Evolutionary conservation across 2,329 filamentous ascomycete species (phyloP).

Genomic region (Xylaria sp.): DNA sequence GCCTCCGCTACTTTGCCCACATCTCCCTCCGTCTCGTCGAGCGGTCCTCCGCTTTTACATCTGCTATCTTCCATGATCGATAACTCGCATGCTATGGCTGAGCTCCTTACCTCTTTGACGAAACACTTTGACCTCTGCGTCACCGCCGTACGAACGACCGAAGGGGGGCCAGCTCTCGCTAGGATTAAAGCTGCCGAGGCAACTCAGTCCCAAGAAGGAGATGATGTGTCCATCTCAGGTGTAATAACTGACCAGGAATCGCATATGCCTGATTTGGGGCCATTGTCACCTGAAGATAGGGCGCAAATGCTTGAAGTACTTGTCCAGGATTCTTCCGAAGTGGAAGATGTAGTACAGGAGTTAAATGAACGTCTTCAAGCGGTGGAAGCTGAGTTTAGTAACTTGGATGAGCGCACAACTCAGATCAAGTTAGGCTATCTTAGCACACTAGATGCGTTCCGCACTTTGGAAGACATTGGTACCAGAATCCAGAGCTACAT

Average conservation of each 20-base stretch:
- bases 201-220: slow-evolving; percentile 58
- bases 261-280: slow-evolving; percentile 66
- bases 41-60: slow-evolving; percentile 58
- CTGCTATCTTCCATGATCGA: slow-evolving; percentile 72
- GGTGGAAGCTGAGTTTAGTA: slow-evolving; percentile 77
- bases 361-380: slow-evolving; percentile 79
- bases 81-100: slow-evolving; percentile 84
- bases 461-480: slow-evolving; percentile 74
- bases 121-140: slow-evolving; percentile 94
- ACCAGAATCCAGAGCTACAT: slow-evolving; percentile 72
- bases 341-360: slow-evolving; percentile 73
- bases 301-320: slow-evolving; percentile 86
- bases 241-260: slow-evolving; percentile 69
- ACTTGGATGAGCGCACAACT: slow-evolving; percentile 71
- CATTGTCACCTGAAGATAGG: slow-evolving; percentile 79
- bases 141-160: slow-evolving; percentile 88
- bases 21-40: slow-evolving; percentile 51
- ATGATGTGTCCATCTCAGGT: slow-evolving; percentile 71
- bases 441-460: slow-evolving; percentile 70
- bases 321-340: slow-evolving; percentile 73
- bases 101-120: slow-evolving; percentile 81
- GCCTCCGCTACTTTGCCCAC: slow-evolving; percentile 52
- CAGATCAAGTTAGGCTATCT: slow-evolving; percentile 65
- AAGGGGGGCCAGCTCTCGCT: slow-evolving; percentile 77
- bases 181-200: slow-evolving; percentile 75